Evolutionary conservation across 2,329 filamentous ascomycete genomes (phyloP).

Genomic region (Dendrostoma leiphaemia): DNA sequence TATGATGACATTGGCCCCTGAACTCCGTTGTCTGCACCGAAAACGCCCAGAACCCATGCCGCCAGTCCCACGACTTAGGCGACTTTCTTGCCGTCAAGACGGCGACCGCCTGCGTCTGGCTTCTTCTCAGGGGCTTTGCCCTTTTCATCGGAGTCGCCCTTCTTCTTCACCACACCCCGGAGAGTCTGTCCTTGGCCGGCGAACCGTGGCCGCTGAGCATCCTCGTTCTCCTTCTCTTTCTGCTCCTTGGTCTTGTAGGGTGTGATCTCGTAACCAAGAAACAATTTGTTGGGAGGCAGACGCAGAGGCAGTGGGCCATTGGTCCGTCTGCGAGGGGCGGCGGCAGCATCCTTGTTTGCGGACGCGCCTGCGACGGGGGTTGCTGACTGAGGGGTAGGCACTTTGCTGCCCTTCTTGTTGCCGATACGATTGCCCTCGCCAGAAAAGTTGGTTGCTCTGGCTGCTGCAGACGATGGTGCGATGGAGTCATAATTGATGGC

Average conservation of each 20-base stretch:
- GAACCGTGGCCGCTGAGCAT: conserved; percentile 71
- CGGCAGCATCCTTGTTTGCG: conserved; percentile 35
- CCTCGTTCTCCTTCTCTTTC: conserved; percentile 63
- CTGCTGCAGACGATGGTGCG: conserved; percentile 70
- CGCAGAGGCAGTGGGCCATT: conserved; percentile 86
- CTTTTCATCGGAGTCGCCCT: conserved; percentile 52
- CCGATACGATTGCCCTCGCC: conserved; percentile 79
- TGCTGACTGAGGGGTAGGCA: conserved; percentile 67
- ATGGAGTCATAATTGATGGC: conserved; percentile 96
- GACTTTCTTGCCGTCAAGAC: conserved; percentile 18
- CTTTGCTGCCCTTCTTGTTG: conserved; percentile 77
- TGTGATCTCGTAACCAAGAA: conserved; percentile 93
- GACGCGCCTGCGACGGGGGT: conserved; percentile 66
- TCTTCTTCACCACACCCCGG: conserved; percentile 68
- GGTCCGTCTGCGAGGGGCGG: conserved; percentile 43
- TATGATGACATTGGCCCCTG: neutral
- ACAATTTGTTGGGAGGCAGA: conserved; percentile 83
- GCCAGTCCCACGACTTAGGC: neutral
- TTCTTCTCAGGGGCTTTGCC: conserved; percentile 47
- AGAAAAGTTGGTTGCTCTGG: conserved; percentile 74
- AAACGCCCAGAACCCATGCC: conserved; percentile 7
- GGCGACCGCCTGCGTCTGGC: conserved; percentile 15
- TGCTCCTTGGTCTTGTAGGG: conserved; percentile 79
- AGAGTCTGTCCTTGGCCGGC: conserved; percentile 83
- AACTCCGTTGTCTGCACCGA: conserved; percentile 3